Percentiles rank a stretch among this genome's conserved stretches.
These are phyloP conservation scores for Podospora tetraspora DNA, from an alignment of 495 filamentous ascomycete genomes.

Conservation along the genomic window DNA sequence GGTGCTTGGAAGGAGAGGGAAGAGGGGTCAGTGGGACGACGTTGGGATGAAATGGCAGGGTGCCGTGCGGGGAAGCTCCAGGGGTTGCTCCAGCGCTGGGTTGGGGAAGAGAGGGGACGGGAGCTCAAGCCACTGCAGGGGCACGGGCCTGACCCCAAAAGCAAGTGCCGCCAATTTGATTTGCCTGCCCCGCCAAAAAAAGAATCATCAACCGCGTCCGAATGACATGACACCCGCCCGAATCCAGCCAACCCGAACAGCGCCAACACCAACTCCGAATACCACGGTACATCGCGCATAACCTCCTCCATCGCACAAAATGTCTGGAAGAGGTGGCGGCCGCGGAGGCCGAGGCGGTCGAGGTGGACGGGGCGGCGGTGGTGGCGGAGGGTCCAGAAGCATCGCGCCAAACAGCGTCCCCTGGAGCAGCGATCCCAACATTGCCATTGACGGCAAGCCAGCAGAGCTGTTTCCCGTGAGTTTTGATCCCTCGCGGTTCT, in stretches of 20 bases:
- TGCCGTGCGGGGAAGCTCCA: neutral
- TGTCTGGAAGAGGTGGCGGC: slow-evolving; percentile 34
- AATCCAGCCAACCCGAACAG: slow-evolving; percentile 1
- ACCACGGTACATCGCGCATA: neutral
- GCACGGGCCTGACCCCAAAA: slow-evolving; percentile 5
- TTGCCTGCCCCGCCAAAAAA: slow-evolving; percentile 13
- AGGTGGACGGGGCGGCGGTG: slow-evolving; percentile 33
- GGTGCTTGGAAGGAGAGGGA: too few species aligned
- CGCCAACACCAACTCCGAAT: neutral
- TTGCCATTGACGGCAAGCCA: slow-evolving; percentile 37
- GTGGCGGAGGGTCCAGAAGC: slow-evolving; percentile 27
- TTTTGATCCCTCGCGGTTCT: neutral
- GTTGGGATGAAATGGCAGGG: neutral
- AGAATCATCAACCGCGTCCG: neutral
- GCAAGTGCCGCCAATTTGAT: neutral
- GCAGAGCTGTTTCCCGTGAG: slow-evolving; percentile 40
- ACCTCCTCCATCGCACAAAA: neutral
- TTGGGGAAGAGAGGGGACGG: neutral
- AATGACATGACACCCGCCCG: neutral
- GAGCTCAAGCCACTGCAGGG: slow-evolving; percentile 1
- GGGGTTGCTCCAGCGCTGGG: neutral
- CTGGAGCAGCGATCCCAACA: slow-evolving; percentile 28
- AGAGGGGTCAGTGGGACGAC: neutral
- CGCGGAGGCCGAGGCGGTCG: slow-evolving; percentile 32
- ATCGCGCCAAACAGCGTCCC: slow-evolving; percentile 29